Percentiles rank a stretch among this genome's conserved stretches.
These are phyloP conservation scores for Dipteronia sinensis DNA, from an alignment of 345 rosid genomes.

Conservation along the genomic window DNA sequence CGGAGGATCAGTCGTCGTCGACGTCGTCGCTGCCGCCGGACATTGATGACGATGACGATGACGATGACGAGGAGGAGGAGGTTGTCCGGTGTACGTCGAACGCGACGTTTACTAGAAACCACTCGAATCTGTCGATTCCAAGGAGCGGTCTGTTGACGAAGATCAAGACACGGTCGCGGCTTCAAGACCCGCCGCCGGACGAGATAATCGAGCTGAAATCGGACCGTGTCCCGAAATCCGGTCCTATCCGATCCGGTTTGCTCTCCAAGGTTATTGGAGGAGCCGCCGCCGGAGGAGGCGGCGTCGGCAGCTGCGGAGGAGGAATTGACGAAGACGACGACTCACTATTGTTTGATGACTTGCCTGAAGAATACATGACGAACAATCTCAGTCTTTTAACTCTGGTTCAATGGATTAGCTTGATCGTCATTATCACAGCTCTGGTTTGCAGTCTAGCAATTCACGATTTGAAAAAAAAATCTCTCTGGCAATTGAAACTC, in stretches of 20 bases:
- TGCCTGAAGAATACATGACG: constrained; percentile 64
- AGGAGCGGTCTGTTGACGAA: constrained; percentile 41
- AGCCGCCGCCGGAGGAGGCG: not conserved
- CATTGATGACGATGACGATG: not conserved
- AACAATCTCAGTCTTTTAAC: constrained; percentile 41
- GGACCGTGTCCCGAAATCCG: constrained; percentile 29
- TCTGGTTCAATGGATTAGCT: constrained; percentile 69
- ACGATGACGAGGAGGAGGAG: constrained; percentile 20
- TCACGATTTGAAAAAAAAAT: constrained; percentile 28
- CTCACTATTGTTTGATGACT: constrained; percentile 63
- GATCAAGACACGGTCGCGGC: constrained; percentile 70
- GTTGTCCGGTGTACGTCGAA: constrained; percentile 55
- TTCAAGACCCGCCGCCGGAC: constrained; percentile 65
- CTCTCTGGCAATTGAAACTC: constrained; percentile 56
- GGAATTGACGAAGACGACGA: constrained; percentile 72
- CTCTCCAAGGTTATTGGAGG: not conserved
- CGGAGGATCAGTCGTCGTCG: not conserved
- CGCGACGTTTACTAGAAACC: constrained; percentile 32
- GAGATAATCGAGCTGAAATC: constrained; percentile 36
- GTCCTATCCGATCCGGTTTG: not conserved
- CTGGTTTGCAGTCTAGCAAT: constrained; percentile 53
- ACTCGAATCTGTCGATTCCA: constrained; percentile 36
- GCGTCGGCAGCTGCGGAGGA: too few species aligned
- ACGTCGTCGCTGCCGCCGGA: too few species aligned
- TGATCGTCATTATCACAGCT: constrained; percentile 53